Base-by-base conservation (phyloP, 2,329 filamentous ascomycete species). In the Beauveria medogensis region DNA sequence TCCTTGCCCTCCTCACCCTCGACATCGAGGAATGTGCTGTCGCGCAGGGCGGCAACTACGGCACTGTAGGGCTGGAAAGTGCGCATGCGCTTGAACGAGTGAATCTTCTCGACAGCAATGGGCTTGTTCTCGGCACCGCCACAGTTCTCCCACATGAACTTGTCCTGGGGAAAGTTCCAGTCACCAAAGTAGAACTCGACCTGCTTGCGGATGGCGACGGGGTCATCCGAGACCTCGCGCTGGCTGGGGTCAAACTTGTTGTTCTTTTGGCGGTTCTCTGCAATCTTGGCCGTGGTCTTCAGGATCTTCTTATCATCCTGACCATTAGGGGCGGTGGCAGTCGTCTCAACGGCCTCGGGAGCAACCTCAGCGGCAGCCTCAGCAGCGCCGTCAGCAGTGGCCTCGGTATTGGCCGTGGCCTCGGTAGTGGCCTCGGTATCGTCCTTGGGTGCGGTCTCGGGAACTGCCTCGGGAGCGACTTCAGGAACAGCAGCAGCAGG, bases 171-270 rank as follows among this genome's bases (percentile, higher is more conserved):
- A 43, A 99, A 84, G 76, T 97, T 97, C 69, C 88, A 90, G 74
- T 95, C 90, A 69, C 90, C 90, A 76, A 97, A 96, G 82, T 97
- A 97, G 75, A 96, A 97, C 73, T 97, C 92, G 68, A 96, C 90
- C 82, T 95, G 92, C 71, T 88, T 88, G 72, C 91, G 88, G 69
- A 97, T 96, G 75, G 89, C 84, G 26, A 80, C 81, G 1, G 89
- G 89, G 73, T 97, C 90, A 68, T 89, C 86, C 26, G 87, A 88
- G 70, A 91, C 87, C 58, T 86, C 78, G 65, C 85, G 82, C 41
- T 79, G 73, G 54, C 85, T 85, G 55, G 90, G 82, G 69, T 92
- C 87, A 62, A 87, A 90, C 74, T 90, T 91, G 73, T 80, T 80
- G 67, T 88, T 88, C 67, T 84, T 83, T 65, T 72, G 68, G 63